These are phyloP conservation scores for Botrytis tulipae DNA, from an alignment of 2,329 filamentous ascomycete species.

Conservation along the genomic window DNA sequence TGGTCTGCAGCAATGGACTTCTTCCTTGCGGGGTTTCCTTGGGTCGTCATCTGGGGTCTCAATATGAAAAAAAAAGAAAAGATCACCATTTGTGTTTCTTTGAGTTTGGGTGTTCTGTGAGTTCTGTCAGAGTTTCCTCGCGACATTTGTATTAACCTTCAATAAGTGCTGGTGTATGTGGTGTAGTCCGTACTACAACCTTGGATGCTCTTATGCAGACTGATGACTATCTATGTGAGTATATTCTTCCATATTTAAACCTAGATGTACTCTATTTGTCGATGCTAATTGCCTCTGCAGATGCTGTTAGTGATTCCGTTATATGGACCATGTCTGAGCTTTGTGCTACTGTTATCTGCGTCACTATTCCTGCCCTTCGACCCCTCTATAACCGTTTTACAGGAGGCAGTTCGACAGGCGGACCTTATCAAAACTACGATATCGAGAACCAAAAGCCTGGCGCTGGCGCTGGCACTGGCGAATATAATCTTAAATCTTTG, in stretches of 20 bases:
- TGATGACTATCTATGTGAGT: conserved; percentile 12
- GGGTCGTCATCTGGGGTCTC: not conserved
- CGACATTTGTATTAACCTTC: not conserved
- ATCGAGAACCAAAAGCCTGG: not conserved
- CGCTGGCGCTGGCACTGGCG: not conserved
- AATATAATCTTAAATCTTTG: not conserved
- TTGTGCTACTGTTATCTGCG: conserved; percentile 6
- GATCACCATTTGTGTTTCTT: conserved; percentile 7
- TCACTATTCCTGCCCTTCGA: conserved; percentile 13
- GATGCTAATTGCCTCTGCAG: not conserved
- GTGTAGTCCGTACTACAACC: not conserved
- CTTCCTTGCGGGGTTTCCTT: conserved; percentile 12
- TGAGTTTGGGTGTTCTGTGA: conserved; percentile 14
- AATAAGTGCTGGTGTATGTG: not conserved
- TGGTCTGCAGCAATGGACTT: conserved; percentile 13
- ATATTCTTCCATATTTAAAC: not conserved
- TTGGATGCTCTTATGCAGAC: conserved; percentile 2
- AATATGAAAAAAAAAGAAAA: conserved; percentile 18
- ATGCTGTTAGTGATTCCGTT: conserved; percentile 15
- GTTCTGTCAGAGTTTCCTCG: not conserved
- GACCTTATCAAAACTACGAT: conserved; percentile 11
- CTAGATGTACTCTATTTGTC: not conserved
- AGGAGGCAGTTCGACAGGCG: not conserved
- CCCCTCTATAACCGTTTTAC: conserved; percentile 11
- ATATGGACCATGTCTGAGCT: conserved; percentile 19